Evolutionary conservation across 495 filamentous ascomycete species (phyloP).

Genomic region (Hypoxylon lenormandii): DNA sequence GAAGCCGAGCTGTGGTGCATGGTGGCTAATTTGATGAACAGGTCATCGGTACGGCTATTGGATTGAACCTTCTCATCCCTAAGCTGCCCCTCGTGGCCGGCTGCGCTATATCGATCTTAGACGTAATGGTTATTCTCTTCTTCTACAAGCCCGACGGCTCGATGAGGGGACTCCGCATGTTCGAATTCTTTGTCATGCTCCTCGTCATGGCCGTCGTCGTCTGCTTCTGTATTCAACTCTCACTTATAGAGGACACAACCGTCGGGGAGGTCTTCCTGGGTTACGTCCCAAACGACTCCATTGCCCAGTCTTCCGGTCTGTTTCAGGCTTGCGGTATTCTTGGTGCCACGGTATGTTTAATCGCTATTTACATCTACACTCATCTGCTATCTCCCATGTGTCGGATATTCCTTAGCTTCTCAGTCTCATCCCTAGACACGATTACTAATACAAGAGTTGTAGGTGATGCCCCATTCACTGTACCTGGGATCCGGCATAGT

Average conservation of each 20-base stretch:
- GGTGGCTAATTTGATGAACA: slow-evolving; percentile 48
- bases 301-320: slow-evolving; percentile 74
- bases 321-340: slow-evolving; percentile 94
- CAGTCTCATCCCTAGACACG: background rate
- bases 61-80: slow-evolving; percentile 81
- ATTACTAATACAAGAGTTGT: slow-evolving; percentile 1
- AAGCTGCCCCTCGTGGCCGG: slow-evolving; percentile 86
- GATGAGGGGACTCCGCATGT: slow-evolving; percentile 77
- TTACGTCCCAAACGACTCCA: slow-evolving; percentile 80
- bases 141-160: slow-evolving; percentile 83
- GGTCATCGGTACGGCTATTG: slow-evolving; percentile 92
- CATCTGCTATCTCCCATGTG: background rate
- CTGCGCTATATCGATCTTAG: slow-evolving; percentile 84
- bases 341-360: slow-evolving; percentile 74
- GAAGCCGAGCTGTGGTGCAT: background rate
- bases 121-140: slow-evolving; percentile 85
- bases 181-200: slow-evolving; percentile 83
- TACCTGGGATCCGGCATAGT: slow-evolving; percentile 92
- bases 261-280: slow-evolving; percentile 83
- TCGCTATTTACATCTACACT: background rate
- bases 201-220: slow-evolving; percentile 85
- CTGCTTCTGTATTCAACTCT: slow-evolving; percentile 92
- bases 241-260: slow-evolving; percentile 74
- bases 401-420: background rate
- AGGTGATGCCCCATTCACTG: slow-evolving; percentile 88